Base-by-base conservation (phyloP, 2,329 filamentous ascomycete genomes). In the Colletotrichum horii region DNA sequence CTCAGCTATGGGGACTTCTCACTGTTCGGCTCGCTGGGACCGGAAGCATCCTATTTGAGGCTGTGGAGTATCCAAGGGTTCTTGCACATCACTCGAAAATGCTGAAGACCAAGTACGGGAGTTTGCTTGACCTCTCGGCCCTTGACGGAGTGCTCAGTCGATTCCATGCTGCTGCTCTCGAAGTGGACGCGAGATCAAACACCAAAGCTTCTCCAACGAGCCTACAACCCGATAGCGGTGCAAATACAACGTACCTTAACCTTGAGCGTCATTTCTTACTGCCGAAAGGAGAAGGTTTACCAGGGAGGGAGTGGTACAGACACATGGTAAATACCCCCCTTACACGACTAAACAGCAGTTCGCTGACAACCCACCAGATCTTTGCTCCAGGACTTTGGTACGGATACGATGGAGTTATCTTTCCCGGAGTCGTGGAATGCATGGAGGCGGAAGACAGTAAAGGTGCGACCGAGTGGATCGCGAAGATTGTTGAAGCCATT, bases 1-100 rank as follows among this genome's bases (percentile, higher is more conserved):
- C 90, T 2, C 89, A 89, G 78, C 80, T 92, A 12, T 89, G 77
- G 77, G 73, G 76, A 14, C 61, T 78, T 11, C 61, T 79, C 3
- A 76, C 71, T 8, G 75, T 78, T 24, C 66, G 68, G 55, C 71
- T 80, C 14, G 72, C 77, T 4, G 76, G 77, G 19, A 58, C 24
- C 8, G 55, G 55, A 58, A 58, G 9, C 55, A 58, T 58, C 15
- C 4, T 58, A 8, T 58, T 58, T 58, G 55, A 58, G 55, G 55
- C 55, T 12, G 55, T 12, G 55, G 55, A 58, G 26, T 58, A 58
- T 58, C 24, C 55, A 3, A 58, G 19, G 55, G 24, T 58, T 58
- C 55, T 58, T 28, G 55, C 55, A 8, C 22, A 26, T 4, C 55
- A 58, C 26, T 58, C 55, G 16, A 26, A 9, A 19, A 9, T 15